Evolutionary conservation across 2,329 filamentous ascomycete genomes (phyloP), one percentile per base, ranked within the genome.

Genomic region (Diaporthe sp.): DNA sequence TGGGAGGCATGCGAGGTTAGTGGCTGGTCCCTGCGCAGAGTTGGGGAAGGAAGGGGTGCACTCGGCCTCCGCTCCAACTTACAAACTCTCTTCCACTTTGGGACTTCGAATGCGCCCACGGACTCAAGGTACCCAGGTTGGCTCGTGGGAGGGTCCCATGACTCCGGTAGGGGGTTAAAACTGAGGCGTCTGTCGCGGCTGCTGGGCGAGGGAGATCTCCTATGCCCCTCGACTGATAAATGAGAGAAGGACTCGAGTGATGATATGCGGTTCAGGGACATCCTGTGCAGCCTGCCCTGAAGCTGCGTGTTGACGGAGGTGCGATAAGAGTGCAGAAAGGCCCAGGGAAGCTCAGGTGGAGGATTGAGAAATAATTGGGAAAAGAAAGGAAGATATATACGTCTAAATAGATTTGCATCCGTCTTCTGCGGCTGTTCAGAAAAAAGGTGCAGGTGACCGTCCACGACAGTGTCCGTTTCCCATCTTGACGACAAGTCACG

Each of bases 81-180:
- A 90, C 88, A 82, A 72, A 88, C 81, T 78, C 89, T 84, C 82
- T 88, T 90, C 89, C 89, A 90, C 77, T 81, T 82, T 42, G 88
- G 87, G 39, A 90, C 88, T 78, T 90, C 87, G 76, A 90, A 90
- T 17, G 89, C 89, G 5, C 87, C 86, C 13, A 90, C 84, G 7
- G 88, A 85, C 67, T 87, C 85, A n/a, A 84, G 82, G 74, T 85
- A 84, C 42, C 86, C 84, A n/a, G 84, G 79, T 22, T 83, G 82
- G 67, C 82, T 79, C 51, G 83, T 81, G 6, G 84, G 81, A 42
- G 87, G 85, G 79, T 89, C 85, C 86, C 87, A 90, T 75, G 86
- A 85, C 73, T 89, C 86, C 5, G 89, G 89, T 28, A 90, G 81
- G 10, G 89, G 88, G 79, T 90, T 90, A 81, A 90, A 90, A 78